Conservation (phyloP, 352 stramenopile genomes). For the Plasmopara viticola region DNA sequence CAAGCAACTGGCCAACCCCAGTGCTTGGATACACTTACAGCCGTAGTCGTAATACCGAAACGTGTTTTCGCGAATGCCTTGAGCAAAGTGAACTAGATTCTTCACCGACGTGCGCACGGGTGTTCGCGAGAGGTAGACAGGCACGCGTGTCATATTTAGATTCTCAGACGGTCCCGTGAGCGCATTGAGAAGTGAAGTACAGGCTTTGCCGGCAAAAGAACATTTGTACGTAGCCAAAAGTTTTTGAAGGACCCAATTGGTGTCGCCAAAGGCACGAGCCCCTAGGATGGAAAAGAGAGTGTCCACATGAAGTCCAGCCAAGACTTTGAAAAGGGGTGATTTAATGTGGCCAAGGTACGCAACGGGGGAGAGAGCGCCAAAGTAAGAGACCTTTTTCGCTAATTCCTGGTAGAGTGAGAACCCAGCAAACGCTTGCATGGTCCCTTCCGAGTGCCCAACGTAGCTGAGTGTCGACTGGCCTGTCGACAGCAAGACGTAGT, state of each 20-base stretch:
- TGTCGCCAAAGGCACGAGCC: conserved; percentile 40
- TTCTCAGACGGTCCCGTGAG: conserved; percentile 46
- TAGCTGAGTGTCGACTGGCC: conserved; percentile 42
- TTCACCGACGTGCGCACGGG: conserved; percentile 55
- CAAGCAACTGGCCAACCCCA: conserved; percentile 37
- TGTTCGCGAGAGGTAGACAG: conserved; percentile 64
- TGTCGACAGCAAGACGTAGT: conserved; percentile 40
- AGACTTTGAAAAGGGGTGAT: conserved; percentile 36
- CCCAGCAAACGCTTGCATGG: conserved; percentile 53
- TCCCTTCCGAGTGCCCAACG: conserved; percentile 56
- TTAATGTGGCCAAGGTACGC: conserved; percentile 34
- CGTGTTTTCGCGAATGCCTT: conserved; percentile 52
- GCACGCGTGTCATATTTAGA: conserved; percentile 46
- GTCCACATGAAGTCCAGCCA: conserved; percentile 42
- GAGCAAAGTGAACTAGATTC: conserved; percentile 58
- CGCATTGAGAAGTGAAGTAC: conserved; percentile 46
- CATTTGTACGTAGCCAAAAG: conserved; percentile 50
- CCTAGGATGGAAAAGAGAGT: conserved; percentile 37
- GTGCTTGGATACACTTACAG: conserved; percentile 29
- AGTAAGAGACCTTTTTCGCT: conserved; percentile 56
- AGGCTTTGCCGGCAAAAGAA: conserved; percentile 39
- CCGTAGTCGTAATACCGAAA: conserved; percentile 61
- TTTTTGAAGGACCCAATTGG: conserved; percentile 41
- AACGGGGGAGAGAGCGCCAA: conserved; percentile 49
- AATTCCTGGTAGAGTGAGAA: conserved; percentile 52